phyloP scores from a whole-genome alignment of 1,284 basidiomycete species.

The Peniophora sp. region DNA sequence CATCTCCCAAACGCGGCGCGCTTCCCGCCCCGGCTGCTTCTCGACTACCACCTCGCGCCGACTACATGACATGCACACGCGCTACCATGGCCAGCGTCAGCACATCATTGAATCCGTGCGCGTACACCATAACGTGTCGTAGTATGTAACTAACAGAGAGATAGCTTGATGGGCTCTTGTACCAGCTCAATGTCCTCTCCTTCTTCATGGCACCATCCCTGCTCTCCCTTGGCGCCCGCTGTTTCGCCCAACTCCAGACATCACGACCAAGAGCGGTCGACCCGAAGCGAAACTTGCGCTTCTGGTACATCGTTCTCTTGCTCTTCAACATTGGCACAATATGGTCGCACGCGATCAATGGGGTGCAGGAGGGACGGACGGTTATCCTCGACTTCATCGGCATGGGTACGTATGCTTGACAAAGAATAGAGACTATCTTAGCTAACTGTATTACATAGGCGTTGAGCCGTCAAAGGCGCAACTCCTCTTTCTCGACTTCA shows the following conservation, averaged over 20 bases:
- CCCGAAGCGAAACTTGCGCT: constrained; percentile 48
- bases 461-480: constrained; percentile 53
- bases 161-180: constrained; percentile 62
- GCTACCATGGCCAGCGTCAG: constrained; percentile 64
- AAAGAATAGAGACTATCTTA: constrained; percentile 8
- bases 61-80: constrained; percentile 63
- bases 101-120: constrained; percentile 68
- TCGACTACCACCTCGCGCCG: no score
- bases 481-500: constrained; percentile 54
- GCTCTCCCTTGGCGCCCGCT: constrained; percentile 45
- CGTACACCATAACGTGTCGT: constrained; percentile 10
- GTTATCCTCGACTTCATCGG: constrained; percentile 73
- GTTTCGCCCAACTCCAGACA: constrained; percentile 56
- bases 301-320: constrained; percentile 53
- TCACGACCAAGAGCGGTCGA: constrained; percentile 58
- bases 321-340: constrained; percentile 50
- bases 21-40: no score
- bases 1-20: no score
- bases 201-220: constrained; percentile 68
- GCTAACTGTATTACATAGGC: constrained; percentile 26
- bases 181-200: constrained; percentile 65
- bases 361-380: constrained; percentile 42
- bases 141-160: neutral
- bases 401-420: constrained; percentile 40
- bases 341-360: constrained; percentile 49